Conservation (phyloP, 768 basidiomycete species). For the Mycena olivaceomarginata region DNA sequence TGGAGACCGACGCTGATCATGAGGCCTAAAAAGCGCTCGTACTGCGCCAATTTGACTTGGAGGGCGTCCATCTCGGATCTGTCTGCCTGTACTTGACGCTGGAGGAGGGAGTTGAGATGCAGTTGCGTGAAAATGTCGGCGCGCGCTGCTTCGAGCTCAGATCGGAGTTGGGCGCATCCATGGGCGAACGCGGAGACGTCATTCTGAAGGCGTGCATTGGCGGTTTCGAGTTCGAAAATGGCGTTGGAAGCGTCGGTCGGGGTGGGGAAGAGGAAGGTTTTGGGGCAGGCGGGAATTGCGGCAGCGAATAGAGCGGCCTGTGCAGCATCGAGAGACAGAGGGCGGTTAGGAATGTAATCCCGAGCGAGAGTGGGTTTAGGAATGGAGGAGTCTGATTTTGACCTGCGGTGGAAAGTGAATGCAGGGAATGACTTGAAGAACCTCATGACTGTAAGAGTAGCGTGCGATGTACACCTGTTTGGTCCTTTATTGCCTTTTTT, state of each 20-base stretch:
- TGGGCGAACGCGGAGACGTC: constrained; percentile 31
- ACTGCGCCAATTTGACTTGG: constrained; percentile 44
- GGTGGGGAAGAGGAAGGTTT: constrained; percentile 50
- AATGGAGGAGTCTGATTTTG: constrained; percentile 67
- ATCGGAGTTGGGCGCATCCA: constrained; percentile 32
- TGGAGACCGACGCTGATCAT: constrained; percentile 60
- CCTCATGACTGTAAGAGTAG: constrained; percentile 55
- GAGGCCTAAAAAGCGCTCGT: constrained; percentile 46
- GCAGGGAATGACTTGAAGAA: constrained; percentile 60
- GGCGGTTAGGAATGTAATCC: constrained; percentile 40
- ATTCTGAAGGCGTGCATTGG: constrained; percentile 34
- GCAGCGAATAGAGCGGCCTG: constrained; percentile 39
- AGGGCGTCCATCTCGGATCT: constrained; percentile 42
- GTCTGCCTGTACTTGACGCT: constrained; percentile 43
- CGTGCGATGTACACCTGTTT: too few relatives aligned
- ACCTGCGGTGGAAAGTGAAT: constrained; percentile 66
- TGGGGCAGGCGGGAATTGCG: constrained; percentile 40
- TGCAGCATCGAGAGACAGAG: constrained; percentile 45
- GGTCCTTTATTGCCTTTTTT: not conserved
- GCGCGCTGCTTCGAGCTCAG: constrained; percentile 35
- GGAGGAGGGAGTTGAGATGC: constrained; percentile 31
- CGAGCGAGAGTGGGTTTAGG: constrained; percentile 39
- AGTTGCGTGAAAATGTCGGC: constrained; percentile 43
- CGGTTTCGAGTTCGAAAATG: constrained; percentile 48
- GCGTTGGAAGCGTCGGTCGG: constrained; percentile 44